Evolutionary conservation across 148 eudicot genomes (phyloP).

Genomic region (Nepenthes mirabilis): DNA sequence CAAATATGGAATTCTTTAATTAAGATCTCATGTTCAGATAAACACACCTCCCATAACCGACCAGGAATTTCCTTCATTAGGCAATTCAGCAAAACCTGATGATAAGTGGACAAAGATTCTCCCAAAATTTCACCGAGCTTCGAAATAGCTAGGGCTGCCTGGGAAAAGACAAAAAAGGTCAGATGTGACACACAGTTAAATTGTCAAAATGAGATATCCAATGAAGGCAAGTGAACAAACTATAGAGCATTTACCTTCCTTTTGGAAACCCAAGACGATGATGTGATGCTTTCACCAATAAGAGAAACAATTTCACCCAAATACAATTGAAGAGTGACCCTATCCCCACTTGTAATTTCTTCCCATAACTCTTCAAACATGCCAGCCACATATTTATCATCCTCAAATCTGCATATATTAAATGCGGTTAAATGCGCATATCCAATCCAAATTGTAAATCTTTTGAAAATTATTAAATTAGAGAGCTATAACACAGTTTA

Average conservation of each 20-base stretch:
- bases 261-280: constrained; percentile 85
- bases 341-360: constrained; percentile 82
- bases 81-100: constrained; percentile 50
- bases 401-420: constrained; percentile 70
- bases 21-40: not conserved
- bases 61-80: constrained; percentile 90
- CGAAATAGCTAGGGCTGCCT: constrained; percentile 75
- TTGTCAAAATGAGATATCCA: constrained; percentile 2
- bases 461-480: too few species aligned
- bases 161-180: constrained; percentile 8
- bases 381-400: constrained; percentile 67
- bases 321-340: constrained; percentile 77
- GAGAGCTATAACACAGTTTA: too few species aligned
- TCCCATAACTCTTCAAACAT: constrained; percentile 92
- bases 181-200: not conserved
- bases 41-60: constrained; percentile 87
- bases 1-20: not conserved
- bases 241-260: constrained; percentile 39
- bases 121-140: constrained; percentile 76
- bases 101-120: constrained; percentile 54
- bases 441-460: not conserved
- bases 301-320: constrained; percentile 71
- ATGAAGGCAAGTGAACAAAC: not conserved
- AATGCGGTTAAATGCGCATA: not conserved
- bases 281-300: constrained; percentile 53